A percentile compares a stretch with the other conserved stretches of the same genome.
Conservation (phyloP, 2,329 filamentous ascomycete species). For the Alternaria triticina region DNA sequence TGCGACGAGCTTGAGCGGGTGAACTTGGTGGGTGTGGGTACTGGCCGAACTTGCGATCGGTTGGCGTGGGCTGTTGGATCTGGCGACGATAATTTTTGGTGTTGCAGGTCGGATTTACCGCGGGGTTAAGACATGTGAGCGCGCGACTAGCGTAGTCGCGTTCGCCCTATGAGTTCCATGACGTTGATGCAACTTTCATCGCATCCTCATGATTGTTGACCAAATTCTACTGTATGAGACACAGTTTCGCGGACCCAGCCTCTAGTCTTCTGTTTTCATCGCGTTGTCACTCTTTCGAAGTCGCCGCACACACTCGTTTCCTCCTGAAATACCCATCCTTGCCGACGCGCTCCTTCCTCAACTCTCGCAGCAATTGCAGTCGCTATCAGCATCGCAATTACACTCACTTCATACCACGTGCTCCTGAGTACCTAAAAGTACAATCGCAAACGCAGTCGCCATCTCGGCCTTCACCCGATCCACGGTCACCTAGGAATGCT, state of each 20-base stretch:
- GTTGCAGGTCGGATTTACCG: conserved; percentile 23
- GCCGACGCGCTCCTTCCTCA: not conserved
- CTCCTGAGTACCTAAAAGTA: accelerated
- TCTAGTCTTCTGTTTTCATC: not conserved
- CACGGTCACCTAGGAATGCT: not conserved
- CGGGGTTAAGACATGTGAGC: conserved; percentile 27
- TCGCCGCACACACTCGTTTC: not conserved
- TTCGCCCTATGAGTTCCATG: not conserved
- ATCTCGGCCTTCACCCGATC: not conserved
- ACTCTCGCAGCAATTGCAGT: not conserved
- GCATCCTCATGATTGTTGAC: not conserved
- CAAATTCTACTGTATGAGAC: not conserved
- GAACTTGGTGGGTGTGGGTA: not conserved
- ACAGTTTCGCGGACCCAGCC: not conserved
- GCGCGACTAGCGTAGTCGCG: conserved; percentile 20
- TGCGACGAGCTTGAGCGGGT: not conserved
- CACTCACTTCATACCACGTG: not conserved
- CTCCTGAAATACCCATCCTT: not conserved
- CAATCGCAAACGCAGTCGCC: not conserved
- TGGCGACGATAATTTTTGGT: conserved; percentile 30
- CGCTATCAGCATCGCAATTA: not conserved
- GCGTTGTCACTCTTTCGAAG: conserved; percentile 3
- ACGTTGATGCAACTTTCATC: conserved; percentile 4
- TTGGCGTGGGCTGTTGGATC: conserved; percentile 16
- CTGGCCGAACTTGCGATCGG: not conserved